Conservation (phyloP, 2,329 filamentous ascomycete species). For the Tricladium varicosporioides region DNA sequence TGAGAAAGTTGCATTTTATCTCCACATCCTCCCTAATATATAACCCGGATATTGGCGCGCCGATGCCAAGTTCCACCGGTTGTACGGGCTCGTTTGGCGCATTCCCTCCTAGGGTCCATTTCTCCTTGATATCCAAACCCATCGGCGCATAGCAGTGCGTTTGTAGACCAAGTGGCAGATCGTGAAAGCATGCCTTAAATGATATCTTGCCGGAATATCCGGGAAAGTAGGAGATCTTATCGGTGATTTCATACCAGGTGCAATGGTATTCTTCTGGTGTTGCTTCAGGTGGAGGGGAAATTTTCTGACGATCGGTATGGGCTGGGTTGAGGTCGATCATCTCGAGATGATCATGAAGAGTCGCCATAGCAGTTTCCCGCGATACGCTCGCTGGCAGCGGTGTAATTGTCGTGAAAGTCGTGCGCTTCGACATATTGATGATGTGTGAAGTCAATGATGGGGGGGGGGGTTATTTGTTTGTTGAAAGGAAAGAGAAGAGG, state of each 20-base stretch:
- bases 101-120: constrained; percentile 72
- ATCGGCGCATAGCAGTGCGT: constrained; percentile 82
- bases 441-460: neutral
- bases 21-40: constrained; percentile 82
- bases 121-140: constrained; percentile 73
- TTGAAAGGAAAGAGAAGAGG: neutral
- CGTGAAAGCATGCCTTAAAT: constrained; percentile 79
- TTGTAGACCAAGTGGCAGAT: constrained; percentile 68
- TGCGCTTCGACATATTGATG: constrained; percentile 60
- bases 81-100: constrained; percentile 66
- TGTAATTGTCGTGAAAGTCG: constrained; percentile 72
- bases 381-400: constrained; percentile 68
- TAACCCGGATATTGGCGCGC: constrained; percentile 64
- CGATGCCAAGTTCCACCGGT: constrained; percentile 63
- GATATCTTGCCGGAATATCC: constrained; percentile 63
- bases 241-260: constrained; percentile 76
- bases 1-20: constrained; percentile 73
- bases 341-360: constrained; percentile 73
- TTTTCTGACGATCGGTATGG: constrained; percentile 67
- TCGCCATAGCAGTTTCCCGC: constrained; percentile 67
- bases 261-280: constrained; percentile 67
- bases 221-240: constrained; percentile 73
- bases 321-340: constrained; percentile 61
- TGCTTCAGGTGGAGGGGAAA: constrained; percentile 65
- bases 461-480: neutral